A percentile compares a stretch with the other conserved stretches of the same genome.
These are phyloP conservation scores for Metrosideros polymorpha DNA, from an alignment of 441 rosid genomes.

Conservation along the genomic window DNA sequence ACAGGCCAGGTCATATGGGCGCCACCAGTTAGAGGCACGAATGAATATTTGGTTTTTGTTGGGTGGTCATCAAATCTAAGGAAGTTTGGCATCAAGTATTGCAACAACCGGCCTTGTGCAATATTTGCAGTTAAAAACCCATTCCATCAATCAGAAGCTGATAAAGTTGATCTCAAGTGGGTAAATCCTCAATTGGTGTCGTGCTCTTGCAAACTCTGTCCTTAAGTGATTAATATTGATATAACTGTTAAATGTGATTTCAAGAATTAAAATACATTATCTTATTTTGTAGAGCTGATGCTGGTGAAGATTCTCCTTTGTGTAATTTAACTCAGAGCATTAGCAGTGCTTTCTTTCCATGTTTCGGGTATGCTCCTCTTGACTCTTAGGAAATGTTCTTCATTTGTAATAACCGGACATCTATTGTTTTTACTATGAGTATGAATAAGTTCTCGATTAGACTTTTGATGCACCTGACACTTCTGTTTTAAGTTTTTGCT, in stretches of 20 bases:
- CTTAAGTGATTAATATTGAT: not conserved
- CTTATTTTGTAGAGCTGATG: slow-evolving; percentile 31
- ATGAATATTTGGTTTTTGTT: slow-evolving; percentile 69
- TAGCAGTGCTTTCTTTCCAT: slow-evolving; percentile 70
- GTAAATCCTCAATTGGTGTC: slow-evolving; percentile 16
- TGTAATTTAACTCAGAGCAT: slow-evolving; percentile 55
- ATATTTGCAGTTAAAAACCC: slow-evolving; percentile 50
- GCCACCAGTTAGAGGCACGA: slow-evolving; percentile 28
- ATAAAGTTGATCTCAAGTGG: slow-evolving; percentile 38
- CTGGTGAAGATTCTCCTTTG: slow-evolving; percentile 26
- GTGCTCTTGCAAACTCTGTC: not conserved
- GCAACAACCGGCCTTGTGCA: slow-evolving; percentile 75
- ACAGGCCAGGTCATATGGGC: slow-evolving; percentile 95
- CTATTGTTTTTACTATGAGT: not conserved
- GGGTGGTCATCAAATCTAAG: slow-evolving; percentile 72
- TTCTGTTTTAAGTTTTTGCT: not conserved
- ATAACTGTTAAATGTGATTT: not conserved
- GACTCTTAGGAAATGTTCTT: not conserved
- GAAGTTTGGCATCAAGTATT: slow-evolving; percentile 90
- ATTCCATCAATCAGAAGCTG: slow-evolving; percentile 20
- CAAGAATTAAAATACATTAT: not conserved
- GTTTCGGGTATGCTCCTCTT: slow-evolving; percentile 52
- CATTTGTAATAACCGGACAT: not conserved
- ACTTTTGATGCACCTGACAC: not conserved
- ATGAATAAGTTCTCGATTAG: not conserved